A percentile compares a stretch with the other conserved stretches of the same genome.
phyloP scores from a whole-genome alignment of 2,329 filamentous ascomycete genomes.

The Neoascochyta sp. region DNA sequence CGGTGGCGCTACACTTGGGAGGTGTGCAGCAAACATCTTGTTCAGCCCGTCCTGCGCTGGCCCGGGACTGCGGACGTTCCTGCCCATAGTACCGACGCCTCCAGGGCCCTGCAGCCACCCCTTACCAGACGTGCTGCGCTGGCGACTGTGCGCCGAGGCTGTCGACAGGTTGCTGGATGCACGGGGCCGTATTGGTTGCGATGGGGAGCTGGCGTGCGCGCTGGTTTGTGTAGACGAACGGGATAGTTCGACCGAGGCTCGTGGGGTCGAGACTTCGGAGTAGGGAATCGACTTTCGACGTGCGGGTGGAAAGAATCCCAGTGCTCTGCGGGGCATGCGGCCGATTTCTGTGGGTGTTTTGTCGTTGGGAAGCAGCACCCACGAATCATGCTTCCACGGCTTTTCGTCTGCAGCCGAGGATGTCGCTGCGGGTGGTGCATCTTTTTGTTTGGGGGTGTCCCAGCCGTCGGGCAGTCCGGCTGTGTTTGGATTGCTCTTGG shows the following conservation, averaged over 20 bases:
- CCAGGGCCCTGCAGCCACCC: slow-evolving; percentile 73
- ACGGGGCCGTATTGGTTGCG: slow-evolving; percentile 34
- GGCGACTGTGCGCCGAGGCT: slow-evolving; percentile 34
- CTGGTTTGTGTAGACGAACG: slow-evolving; percentile 42
- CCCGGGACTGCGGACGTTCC: slow-evolving; percentile 68
- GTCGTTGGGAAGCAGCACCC: slow-evolving; percentile 75
- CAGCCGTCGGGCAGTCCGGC: slow-evolving; percentile 35
- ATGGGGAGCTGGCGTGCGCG: slow-evolving; percentile 34
- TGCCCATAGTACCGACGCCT: slow-evolving; percentile 77
- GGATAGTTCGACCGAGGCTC: slow-evolving; percentile 60
- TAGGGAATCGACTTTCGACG: slow-evolving; percentile 77
- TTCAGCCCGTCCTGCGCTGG: slow-evolving; percentile 83
- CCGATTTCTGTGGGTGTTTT: slow-evolving; percentile 76
- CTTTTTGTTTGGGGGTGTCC: slow-evolving; percentile 36
- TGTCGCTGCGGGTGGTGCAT: slow-evolving; percentile 31
- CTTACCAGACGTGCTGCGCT: slow-evolving; percentile 37
- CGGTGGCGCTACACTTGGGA: slow-evolving; percentile 67
- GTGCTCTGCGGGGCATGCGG: slow-evolving; percentile 70
- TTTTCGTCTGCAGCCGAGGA: slow-evolving; percentile 55
- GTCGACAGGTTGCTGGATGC: slow-evolving; percentile 40
- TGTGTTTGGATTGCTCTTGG: slow-evolving; percentile 15
- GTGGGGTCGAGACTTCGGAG: slow-evolving; percentile 63
- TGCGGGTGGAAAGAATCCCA: slow-evolving; percentile 89
- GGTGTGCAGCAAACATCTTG: slow-evolving; percentile 75
- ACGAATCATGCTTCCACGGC: slow-evolving; percentile 82